phyloP scores from a whole-genome alignment of 768 basidiomycete species.

The Mycena alexandri region DNA sequence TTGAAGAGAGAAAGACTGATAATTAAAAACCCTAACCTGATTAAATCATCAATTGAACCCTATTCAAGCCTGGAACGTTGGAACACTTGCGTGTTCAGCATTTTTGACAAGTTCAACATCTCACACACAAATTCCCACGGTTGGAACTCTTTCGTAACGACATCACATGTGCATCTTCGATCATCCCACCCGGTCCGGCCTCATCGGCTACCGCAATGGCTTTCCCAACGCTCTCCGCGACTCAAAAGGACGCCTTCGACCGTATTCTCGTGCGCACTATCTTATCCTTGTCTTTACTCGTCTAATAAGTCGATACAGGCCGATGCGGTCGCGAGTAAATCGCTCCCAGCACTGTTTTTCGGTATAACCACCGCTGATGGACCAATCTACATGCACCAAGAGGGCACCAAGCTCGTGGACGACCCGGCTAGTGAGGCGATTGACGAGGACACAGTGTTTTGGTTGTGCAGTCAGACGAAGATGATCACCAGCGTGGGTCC shows the following conservation, averaged over 20 bases:
- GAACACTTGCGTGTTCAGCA: too few relatives aligned
- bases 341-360: constrained; percentile 9
- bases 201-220: too few relatives aligned
- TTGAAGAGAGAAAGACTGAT: too few relatives aligned
- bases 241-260: neutral
- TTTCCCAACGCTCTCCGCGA: neutral
- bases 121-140: too few relatives aligned
- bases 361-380: constrained; percentile 16
- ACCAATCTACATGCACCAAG: constrained; percentile 13
- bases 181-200: too few relatives aligned
- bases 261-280: neutral
- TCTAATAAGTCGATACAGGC: neutral
- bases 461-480: constrained; percentile 30
- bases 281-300: too few relatives aligned
- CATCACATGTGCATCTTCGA: too few relatives aligned
- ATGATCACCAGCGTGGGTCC: constrained; percentile 21
- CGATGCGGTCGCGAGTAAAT: constrained; percentile 10
- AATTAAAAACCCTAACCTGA: too few relatives aligned
- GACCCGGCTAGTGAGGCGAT: constrained; percentile 8
- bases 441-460: constrained; percentile 21
- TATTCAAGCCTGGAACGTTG: too few relatives aligned
- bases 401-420: constrained; percentile 15
- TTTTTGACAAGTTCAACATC: too few relatives aligned
- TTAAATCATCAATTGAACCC: too few relatives aligned
- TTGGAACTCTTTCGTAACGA: too few relatives aligned